These are phyloP conservation scores for Irpex sp. DNA, from an alignment of 1,284 basidiomycete genomes.

Conservation along the genomic window DNA sequence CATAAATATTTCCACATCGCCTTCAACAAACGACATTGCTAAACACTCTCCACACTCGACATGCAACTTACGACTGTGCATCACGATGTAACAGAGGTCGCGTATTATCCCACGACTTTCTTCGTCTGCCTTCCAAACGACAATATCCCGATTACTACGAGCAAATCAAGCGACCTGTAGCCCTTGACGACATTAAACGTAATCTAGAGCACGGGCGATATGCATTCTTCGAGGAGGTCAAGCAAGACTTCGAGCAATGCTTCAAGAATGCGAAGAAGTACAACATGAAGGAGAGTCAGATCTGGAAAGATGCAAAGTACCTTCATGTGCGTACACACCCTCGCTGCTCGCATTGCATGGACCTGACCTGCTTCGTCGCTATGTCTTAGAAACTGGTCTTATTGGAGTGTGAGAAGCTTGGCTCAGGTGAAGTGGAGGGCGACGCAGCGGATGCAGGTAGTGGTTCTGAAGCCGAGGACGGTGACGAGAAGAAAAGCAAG, in stretches of 20 bases:
- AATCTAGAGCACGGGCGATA: slow-evolving; percentile 66
- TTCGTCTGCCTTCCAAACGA: slow-evolving; percentile 70
- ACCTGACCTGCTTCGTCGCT: neutral
- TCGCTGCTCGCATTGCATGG: neutral
- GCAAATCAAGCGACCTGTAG: slow-evolving; percentile 71
- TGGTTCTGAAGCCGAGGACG: slow-evolving; percentile 34
- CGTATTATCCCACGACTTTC: slow-evolving; percentile 65
- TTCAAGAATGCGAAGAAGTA: slow-evolving; percentile 89
- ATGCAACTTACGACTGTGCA: neutral
- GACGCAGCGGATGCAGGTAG: slow-evolving; percentile 28
- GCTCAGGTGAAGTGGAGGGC: slow-evolving; percentile 30
- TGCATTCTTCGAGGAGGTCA: slow-evolving; percentile 63
- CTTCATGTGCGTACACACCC: slow-evolving; percentile 40
- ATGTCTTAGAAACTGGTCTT: slow-evolving; percentile 54
- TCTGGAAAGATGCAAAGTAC: slow-evolving; percentile 79
- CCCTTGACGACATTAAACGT: slow-evolving; percentile 82
- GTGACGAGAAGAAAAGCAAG: slow-evolving; percentile 40
- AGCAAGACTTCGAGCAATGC: slow-evolving; percentile 78
- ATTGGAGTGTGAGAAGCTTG: slow-evolving; percentile 38
- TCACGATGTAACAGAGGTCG: slow-evolving; percentile 45
- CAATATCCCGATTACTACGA: slow-evolving; percentile 91
- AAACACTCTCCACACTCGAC: slow-evolving; percentile 14
- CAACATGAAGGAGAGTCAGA: slow-evolving; percentile 81
- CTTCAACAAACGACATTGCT: slow-evolving; percentile 13
- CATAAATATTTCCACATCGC: slow-evolving; percentile 11